Percentiles rank a stretch among this genome's conserved stretches.
Evolutionary conservation across 1,284 basidiomycete genomes (phyloP).

Genomic region (Marasmius fiardii): DNA sequence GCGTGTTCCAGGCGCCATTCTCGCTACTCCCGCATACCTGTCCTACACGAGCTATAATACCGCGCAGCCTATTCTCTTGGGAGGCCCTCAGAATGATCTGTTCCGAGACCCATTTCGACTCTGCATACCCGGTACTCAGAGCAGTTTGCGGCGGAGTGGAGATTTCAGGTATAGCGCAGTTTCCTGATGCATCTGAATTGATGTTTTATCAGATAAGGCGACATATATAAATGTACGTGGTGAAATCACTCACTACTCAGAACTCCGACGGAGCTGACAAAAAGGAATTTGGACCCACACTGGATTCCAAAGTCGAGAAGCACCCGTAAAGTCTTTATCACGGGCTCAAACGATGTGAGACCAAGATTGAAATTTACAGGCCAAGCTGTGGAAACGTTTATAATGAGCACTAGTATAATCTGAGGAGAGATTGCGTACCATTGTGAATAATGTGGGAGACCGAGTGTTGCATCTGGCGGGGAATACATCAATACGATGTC

Average conservation of each 20-base stretch:
- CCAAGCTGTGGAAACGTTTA: constrained; percentile 28
- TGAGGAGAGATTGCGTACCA: constrained; percentile 16
- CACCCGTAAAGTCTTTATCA: constrained; percentile 29
- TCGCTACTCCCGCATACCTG: constrained; percentile 31
- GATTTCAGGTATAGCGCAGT: no score
- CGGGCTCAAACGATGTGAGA: constrained; percentile 30
- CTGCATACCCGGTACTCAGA: constrained; percentile 32
- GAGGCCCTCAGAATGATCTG: constrained; percentile 27
- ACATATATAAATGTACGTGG: no score
- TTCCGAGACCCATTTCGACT: constrained; percentile 45
- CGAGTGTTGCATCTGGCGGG: not conserved
- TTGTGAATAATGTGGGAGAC: no score
- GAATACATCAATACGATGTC: not conserved
- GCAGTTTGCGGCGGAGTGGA: constrained; percentile 11
- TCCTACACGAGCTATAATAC: constrained; percentile 33
- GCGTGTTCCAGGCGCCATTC: constrained; percentile 39
- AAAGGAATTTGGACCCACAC: constrained; percentile 23
- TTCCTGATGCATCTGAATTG: no score
- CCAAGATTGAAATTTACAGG: constrained; percentile 35
- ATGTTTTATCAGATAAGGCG: no score
- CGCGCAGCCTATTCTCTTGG: constrained; percentile 18
- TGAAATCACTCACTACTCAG: constrained; percentile 19
- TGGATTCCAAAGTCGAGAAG: constrained; percentile 32
- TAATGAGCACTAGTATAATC: constrained; percentile 12
- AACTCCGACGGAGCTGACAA: constrained; percentile 25